These are phyloP conservation scores for Raffaelea arxii DNA, from an alignment of 2,329 filamentous ascomycete species.

Conservation along the genomic window DNA sequence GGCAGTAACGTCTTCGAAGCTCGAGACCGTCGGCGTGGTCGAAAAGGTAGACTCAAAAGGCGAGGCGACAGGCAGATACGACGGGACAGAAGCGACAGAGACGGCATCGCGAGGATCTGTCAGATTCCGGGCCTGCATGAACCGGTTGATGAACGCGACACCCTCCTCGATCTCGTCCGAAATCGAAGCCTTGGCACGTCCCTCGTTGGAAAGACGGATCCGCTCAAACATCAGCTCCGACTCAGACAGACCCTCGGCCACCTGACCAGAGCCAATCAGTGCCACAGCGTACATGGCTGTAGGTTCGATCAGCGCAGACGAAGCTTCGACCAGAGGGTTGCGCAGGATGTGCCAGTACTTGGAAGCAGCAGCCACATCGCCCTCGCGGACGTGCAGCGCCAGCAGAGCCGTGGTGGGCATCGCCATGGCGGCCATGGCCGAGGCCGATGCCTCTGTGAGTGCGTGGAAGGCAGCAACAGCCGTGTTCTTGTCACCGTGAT, in stretches of 20 bases:
- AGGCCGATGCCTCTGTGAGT: constrained; percentile 42
- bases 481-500: constrained; percentile 60
- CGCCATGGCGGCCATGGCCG: constrained; percentile 42
- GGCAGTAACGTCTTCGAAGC: constrained; percentile 66
- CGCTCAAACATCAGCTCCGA: constrained; percentile 80
- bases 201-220: constrained; percentile 53
- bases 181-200: constrained; percentile 38
- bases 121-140: constrained; percentile 48
- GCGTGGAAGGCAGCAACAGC: constrained; percentile 58
- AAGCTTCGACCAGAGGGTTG: constrained; percentile 48
- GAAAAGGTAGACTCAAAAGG: constrained; percentile 40
- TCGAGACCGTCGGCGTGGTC: constrained; percentile 45
- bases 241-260: constrained; percentile 70
- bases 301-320: constrained; percentile 67
- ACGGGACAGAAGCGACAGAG: constrained; percentile 34
- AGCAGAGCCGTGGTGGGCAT: constrained; percentile 49
- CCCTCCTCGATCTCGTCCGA: constrained; percentile 81
- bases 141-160: constrained; percentile 55
- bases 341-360: constrained; percentile 72
- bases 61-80: constrained; percentile 29
- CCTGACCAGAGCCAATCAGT: constrained; percentile 74
- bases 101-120: constrained; percentile 41
- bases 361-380: constrained; percentile 67
- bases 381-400: constrained; percentile 75
- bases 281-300: constrained; percentile 85